A percentile compares a stretch with the other conserved stretches of the same genome.
Conservation (phyloP, 257 asterid genomes). For the Fraxinus quadrangulata region DNA sequence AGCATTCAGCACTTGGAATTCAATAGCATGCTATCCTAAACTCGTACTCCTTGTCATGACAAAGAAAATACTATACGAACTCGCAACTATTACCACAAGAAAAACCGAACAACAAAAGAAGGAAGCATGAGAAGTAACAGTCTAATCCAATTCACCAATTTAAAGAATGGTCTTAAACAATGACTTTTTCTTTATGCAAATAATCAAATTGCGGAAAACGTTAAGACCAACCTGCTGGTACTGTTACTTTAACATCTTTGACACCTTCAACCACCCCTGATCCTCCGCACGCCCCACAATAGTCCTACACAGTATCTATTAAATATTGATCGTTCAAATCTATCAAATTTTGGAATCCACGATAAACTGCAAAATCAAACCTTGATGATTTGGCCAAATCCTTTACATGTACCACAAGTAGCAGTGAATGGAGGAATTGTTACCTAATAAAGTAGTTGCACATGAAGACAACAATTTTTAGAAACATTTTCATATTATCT, state of each 20-base stretch:
- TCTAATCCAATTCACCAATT: neutral
- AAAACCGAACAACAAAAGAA: neutral
- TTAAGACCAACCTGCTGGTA: conserved; percentile 75
- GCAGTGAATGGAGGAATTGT: conserved; percentile 79
- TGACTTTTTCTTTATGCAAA: conserved; percentile 1
- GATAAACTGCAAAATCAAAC: conserved; percentile 35
- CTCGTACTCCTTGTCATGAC: conserved; percentile 8
- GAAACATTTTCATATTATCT: conserved; percentile 8
- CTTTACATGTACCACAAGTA: conserved; percentile 73
- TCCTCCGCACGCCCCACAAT: conserved; percentile 71
- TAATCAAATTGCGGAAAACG: conserved; percentile 20
- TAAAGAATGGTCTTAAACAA: neutral
- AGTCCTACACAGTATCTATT: conserved; percentile 45
- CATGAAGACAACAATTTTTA: conserved; percentile 17
- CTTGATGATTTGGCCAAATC: conserved; percentile 74
- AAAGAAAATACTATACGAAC: conserved; percentile 2
- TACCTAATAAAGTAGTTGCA: conserved; percentile 46
- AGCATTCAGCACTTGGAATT: neutral
- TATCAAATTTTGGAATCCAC: conserved; percentile 20
- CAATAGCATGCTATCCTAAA: conserved; percentile 12
- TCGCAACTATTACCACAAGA: conserved; percentile 8
- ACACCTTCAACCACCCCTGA: conserved; percentile 72
- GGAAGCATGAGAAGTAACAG: neutral
- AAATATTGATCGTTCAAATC: conserved; percentile 10
- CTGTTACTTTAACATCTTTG: conserved; percentile 70